Base-by-base conservation (phyloP, 805 yeast genomes). In the Tetrapisispora arboricola region DNA sequence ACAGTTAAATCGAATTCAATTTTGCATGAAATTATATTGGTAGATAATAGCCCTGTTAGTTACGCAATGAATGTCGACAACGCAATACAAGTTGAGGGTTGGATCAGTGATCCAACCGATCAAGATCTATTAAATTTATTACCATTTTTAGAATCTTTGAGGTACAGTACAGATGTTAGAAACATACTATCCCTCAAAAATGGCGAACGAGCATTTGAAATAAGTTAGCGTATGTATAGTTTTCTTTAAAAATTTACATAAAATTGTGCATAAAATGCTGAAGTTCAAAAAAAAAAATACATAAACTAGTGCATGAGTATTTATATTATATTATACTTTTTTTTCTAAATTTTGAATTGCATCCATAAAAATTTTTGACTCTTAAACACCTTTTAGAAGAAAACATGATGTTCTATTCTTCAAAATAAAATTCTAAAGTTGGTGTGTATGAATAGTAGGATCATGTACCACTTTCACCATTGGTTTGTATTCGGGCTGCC, bases 61-160 rank as follows among this genome's bases (percentile, higher is more conserved):
- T 92, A 84, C 58, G 79, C 85, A 13, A 64, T 76, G 58, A 88
- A 90, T 59, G 84, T 78, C 44, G 80, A 80, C 49, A 92, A 92
- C 55, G 98, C 95, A 1, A 80, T 92, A 18, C 78, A 82, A 65
- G 86, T 92, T 6, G 96, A 88, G 63, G 97, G 98, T 35, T 92
- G 98, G 98, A 86, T 92, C 47, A 85, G 84, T 55, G 98, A 92
- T 61, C 95, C 94, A n/a, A 75, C 80, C 28, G 98, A 92, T 56
- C 68, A 79, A 18, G 95, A 86, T 53, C 65, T 92, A 44, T 66
- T 92, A 61, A 79, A 86, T 51, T 63, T 92, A 39, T 60, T 92
- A 32, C 97, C 98, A 1, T 64, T 92, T 54, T 64, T 59, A 21
- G 57, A 58, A 42, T 54, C 63, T 10, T 63, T 92, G 53, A 70